These are phyloP conservation scores for Phytophthora podocarpi DNA, from an alignment of 352 stramenopile genomes.

Conservation along the genomic window DNA sequence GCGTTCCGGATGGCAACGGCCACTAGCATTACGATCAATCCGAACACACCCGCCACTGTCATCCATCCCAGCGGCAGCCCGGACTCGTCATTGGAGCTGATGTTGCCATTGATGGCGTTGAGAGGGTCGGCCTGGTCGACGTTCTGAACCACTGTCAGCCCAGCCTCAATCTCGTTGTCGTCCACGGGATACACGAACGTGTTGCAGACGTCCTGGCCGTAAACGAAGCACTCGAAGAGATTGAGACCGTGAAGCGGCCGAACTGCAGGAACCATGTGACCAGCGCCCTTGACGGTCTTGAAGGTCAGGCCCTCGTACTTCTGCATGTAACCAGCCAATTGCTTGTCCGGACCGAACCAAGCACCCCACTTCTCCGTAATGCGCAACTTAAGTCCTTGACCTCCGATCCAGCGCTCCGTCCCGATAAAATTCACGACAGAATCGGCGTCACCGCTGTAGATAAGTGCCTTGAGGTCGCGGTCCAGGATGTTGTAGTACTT, in stretches of 20 bases:
- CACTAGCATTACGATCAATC: conserved; percentile 32
- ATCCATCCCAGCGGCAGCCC: conserved; percentile 19
- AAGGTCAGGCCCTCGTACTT: conserved; percentile 89
- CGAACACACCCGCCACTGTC: conserved; percentile 28
- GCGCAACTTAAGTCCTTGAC: conserved; percentile 68
- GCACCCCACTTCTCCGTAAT: conserved; percentile 67
- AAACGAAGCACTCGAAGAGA: conserved; percentile 88
- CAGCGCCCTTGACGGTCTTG: conserved; percentile 92
- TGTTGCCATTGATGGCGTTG: conserved; percentile 8
- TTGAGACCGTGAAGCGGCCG: conserved; percentile 75
- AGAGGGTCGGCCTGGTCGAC: background rate
- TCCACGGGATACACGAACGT: conserved; percentile 71
- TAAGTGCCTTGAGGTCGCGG: conserved; percentile 55
- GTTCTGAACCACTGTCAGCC: conserved; percentile 24
- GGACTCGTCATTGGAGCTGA: background rate
- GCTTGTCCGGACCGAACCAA: conserved; percentile 77
- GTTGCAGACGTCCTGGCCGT: conserved; percentile 54
- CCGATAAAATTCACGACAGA: conserved; percentile 87
- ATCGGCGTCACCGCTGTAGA: conserved; percentile 83
- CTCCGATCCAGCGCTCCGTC: conserved; percentile 89
- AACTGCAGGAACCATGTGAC: conserved; percentile 89
- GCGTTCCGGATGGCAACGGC: conserved; percentile 48
- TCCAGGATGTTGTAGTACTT: conserved; percentile 76
- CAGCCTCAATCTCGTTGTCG: conserved; percentile 63
- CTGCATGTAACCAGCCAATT: conserved; percentile 89